Conservation (phyloP, 805 yeast genomes). For the Lachancea thermotolerans region DNA sequence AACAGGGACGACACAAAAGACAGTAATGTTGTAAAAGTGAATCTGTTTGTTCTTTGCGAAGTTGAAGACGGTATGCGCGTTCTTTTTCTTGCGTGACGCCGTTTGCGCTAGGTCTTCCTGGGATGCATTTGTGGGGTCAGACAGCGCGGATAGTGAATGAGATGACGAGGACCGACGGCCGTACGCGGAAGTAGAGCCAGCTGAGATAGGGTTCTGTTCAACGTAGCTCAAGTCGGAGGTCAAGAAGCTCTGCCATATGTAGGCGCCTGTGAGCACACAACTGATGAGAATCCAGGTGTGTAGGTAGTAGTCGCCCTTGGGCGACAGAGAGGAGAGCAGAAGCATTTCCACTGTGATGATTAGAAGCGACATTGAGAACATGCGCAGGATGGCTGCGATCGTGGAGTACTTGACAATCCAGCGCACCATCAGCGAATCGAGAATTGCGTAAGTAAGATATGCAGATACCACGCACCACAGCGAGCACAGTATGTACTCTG, state of each 20-base stretch:
- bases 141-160: background rate
- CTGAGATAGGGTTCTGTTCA: conserved; percentile 20
- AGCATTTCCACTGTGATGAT: conserved; percentile 65
- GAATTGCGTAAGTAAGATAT: conserved; percentile 71
- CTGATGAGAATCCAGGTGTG: conserved; percentile 93
- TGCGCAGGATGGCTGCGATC: conserved; percentile 80
- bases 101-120: conserved; percentile 1
- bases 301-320: conserved; percentile 63
- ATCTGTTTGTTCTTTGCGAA: conserved; percentile 49
- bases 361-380: conserved; percentile 73
- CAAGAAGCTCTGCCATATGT: conserved; percentile 80
- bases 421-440: conserved; percentile 85
- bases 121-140: background rate
- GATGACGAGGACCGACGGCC: background rate
- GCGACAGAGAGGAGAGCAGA: conserved; percentile 59
- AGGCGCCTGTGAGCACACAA: conserved; percentile 71
- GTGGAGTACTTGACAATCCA: conserved; percentile 91
- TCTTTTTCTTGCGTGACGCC: conserved; percentile 18
- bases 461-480: conserved; percentile 92
- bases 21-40: conserved; percentile 81
- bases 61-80: conserved; percentile 28
- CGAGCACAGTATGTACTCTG: conserved; percentile 76
- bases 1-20: conserved; percentile 96
- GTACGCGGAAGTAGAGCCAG: background rate
- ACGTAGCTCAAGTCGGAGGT: conserved; percentile 60